These are phyloP conservation scores for Mycena crocata DNA, from an alignment of 768 basidiomycete species.

Conservation along the genomic window DNA sequence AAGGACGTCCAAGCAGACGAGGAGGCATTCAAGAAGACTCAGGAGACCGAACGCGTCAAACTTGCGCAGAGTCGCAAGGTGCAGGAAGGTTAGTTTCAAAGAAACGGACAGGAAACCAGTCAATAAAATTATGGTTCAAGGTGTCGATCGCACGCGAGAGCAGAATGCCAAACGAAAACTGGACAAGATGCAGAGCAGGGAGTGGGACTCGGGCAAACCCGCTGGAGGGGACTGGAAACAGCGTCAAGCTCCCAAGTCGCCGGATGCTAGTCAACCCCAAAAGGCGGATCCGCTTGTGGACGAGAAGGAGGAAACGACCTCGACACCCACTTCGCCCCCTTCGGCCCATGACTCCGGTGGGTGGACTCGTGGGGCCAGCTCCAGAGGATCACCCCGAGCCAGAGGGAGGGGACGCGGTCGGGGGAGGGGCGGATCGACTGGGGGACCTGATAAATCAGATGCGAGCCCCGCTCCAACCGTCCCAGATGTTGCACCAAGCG, in stretches of 20 bases:
- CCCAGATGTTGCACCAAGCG: not conserved
- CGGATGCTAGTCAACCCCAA: no score
- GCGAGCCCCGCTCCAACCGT: constrained; percentile 1
- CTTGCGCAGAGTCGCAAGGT: constrained; percentile 70
- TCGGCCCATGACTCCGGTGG: constrained; percentile 35
- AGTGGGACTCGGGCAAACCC: constrained; percentile 87
- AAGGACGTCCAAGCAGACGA: constrained; percentile 88
- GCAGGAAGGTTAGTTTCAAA: constrained; percentile 59
- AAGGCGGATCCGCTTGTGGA: constrained; percentile 19
- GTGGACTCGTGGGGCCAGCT: constrained; percentile 45
- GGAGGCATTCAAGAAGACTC: constrained; percentile 78
- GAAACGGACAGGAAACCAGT: not conserved
- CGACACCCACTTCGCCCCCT: constrained; percentile 22
- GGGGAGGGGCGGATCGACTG: constrained; percentile 35
- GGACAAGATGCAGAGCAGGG: constrained; percentile 81
- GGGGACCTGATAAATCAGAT: constrained; percentile 8
- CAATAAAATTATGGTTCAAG: constrained; percentile 26
- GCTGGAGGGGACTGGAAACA: constrained; percentile 44
- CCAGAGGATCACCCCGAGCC: constrained; percentile 44
- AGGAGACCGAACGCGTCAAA: constrained; percentile 71
- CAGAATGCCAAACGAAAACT: constrained; percentile 85
- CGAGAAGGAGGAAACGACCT: constrained; percentile 19
- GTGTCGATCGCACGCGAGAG: constrained; percentile 76
- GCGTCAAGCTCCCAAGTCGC: constrained; percentile 25
- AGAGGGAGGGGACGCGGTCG: constrained; percentile 51